These are phyloP conservation scores for Syncephalis plumigaleata DNA, from an alignment of 371 early-diverging fungal genomes.

Conservation along the genomic window DNA sequence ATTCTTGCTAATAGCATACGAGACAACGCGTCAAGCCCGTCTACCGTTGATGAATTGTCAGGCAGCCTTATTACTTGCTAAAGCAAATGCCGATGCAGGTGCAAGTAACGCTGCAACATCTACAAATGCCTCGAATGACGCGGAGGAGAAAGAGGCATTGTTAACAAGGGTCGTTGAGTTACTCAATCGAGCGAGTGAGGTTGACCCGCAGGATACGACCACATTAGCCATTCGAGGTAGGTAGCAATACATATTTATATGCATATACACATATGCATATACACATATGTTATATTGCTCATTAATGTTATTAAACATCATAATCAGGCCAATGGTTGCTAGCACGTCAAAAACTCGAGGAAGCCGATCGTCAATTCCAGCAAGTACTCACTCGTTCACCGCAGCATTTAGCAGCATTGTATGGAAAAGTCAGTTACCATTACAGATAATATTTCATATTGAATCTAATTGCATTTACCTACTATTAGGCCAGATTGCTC, in stretches of 20 bases:
- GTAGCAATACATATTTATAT: not conserved
- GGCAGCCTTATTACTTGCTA: conserved; percentile 2
- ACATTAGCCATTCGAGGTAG: conserved; percentile 51
- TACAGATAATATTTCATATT: not conserved
- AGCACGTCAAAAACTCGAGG: conserved; percentile 33
- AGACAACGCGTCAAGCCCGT: not conserved
- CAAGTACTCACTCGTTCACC: conserved; percentile 36
- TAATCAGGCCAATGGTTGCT: conserved; percentile 30
- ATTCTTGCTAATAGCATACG: not conserved
- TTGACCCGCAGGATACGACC: conserved; percentile 37
- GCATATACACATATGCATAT: too few species aligned
- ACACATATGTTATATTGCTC: too few species aligned
- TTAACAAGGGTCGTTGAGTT: not conserved
- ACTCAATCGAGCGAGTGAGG: conserved; percentile 24
- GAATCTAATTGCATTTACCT: not conserved
- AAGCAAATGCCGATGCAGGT: not conserved
- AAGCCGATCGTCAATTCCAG: conserved; percentile 47
- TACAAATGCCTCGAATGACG: not conserved
- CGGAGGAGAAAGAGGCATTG: not conserved
- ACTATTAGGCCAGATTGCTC: conserved; percentile 35
- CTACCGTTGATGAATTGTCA: conserved; percentile 3
- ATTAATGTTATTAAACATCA: not conserved
- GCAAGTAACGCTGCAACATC: not conserved
- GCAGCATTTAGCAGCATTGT: conserved; percentile 49
- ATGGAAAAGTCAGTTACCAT: conserved; percentile 26